Conservation (phyloP, 1,284 basidiomycete genomes). For the Peniophora sp. region DNA sequence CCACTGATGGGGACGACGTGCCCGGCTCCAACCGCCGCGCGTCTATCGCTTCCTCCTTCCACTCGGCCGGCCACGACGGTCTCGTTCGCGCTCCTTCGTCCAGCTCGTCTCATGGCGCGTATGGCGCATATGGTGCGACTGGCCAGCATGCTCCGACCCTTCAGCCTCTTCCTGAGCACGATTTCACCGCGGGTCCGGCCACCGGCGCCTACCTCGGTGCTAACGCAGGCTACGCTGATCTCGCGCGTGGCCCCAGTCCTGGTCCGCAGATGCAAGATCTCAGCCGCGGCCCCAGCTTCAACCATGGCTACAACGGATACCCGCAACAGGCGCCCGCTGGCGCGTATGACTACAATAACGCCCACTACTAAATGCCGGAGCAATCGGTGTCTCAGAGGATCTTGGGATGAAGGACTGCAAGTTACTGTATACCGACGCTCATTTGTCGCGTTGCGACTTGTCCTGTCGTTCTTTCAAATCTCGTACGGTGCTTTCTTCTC, state of each 20-base stretch:
- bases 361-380: background rate
- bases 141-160: conserved; percentile 20
- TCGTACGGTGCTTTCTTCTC: conserved; percentile 1
- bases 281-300: conserved; percentile 30
- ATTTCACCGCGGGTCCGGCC: conserved; percentile 63
- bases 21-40: conserved; percentile 42
- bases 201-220: conserved; percentile 14
- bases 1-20: conserved; percentile 35
- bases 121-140: conserved; percentile 17
- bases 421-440: background rate
- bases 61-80: conserved; percentile 46
- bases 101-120: conserved; percentile 20
- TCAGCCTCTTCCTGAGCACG: conserved; percentile 59
- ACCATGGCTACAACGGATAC: conserved; percentile 49
- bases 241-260: conserved; percentile 59
- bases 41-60: conserved; percentile 63
- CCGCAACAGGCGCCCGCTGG: conserved; percentile 31
- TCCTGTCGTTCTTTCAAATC: conserved; percentile 6
- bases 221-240: conserved; percentile 62
- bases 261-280: conserved; percentile 30
- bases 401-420: background rate
- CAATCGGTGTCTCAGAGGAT: background rate
- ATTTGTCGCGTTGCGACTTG: background rate
- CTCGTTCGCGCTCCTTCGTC: background rate
- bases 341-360: conserved; percentile 24